phyloP scores from a whole-genome alignment of 345 rosid genomes.

The Melastoma malabathricum region DNA sequence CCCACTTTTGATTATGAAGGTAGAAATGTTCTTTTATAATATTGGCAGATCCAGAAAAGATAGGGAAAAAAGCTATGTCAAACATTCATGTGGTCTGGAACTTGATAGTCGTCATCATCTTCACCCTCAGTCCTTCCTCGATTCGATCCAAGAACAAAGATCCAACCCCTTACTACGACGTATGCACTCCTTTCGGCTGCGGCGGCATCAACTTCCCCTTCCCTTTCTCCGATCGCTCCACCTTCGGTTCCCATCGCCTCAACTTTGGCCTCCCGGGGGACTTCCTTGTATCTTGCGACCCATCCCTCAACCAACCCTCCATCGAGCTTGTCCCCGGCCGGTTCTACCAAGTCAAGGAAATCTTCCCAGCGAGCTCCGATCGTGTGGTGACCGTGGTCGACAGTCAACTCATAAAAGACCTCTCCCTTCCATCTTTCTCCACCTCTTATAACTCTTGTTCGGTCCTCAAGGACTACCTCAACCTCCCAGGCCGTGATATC shows the following conservation, averaged over 20 bases:
- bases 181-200: conserved; percentile 17
- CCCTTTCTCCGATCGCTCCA: conserved; percentile 17
- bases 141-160: no score
- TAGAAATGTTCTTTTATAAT: no score
- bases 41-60: no score
- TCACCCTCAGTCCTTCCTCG: no score
- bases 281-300: conserved; percentile 16
- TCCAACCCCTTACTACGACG: background rate
- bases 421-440: no score
- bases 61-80: no score
- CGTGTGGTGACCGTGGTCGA: conserved; percentile 12
- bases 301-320: conserved; percentile 4
- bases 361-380: background rate
- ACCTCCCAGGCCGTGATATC: no score
- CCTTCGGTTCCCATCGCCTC: conserved; percentile 6
- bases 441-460: no score
- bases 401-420: conserved; percentile 2
- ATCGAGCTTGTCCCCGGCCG: conserved; percentile 8
- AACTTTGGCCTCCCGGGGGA: conserved; percentile 20
- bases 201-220: conserved; percentile 21
- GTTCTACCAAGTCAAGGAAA: conserved; percentile 6
- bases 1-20: no score
- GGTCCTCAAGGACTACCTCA: no score
- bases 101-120: no score
- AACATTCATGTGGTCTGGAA: no score